Evolutionary conservation across 768 basidiomycete species (phyloP).

Genomic region (Pulveroboletus sp.): DNA sequence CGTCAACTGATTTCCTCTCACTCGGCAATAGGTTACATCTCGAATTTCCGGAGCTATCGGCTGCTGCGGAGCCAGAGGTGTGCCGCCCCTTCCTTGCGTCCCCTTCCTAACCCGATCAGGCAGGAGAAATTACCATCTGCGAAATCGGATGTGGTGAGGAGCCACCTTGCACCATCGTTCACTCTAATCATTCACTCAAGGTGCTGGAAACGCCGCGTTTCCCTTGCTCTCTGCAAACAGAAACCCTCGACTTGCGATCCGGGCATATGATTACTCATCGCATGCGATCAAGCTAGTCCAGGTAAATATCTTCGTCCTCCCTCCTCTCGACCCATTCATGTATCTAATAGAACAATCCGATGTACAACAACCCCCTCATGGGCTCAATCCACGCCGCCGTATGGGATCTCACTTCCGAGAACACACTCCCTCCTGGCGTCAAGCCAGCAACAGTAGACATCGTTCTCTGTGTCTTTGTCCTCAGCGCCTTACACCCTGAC

Average conservation of each 20-base stretch:
- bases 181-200: conserved; percentile 36
- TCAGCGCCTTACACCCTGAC: conserved; percentile 87
- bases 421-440: conserved; percentile 59
- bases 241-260: conserved; percentile 70
- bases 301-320: conserved; percentile 38
- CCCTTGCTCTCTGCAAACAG: conserved; percentile 80
- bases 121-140: conserved; percentile 69
- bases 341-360: conserved; percentile 54
- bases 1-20: background rate
- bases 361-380: conserved; percentile 62
- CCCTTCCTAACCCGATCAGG: conserved; percentile 43
- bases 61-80: conserved; percentile 65
- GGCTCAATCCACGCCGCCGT: conserved; percentile 77
- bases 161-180: background rate
- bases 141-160: conserved; percentile 88
- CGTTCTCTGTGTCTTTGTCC: conserved; percentile 87
- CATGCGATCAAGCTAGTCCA: conserved; percentile 89
- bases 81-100: conserved; percentile 9
- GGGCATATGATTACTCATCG: conserved; percentile 87
- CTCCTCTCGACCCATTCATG: background rate
- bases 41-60: conserved; percentile 89
- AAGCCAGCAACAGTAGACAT: conserved; percentile 76
- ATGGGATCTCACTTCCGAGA: conserved; percentile 81
- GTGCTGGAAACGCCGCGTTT: conserved; percentile 93
- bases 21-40: conserved; percentile 62